These are phyloP conservation scores for Leishmania braziliensis DNA, from an alignment of 208 protist species.

Conservation along the genomic window DNA sequence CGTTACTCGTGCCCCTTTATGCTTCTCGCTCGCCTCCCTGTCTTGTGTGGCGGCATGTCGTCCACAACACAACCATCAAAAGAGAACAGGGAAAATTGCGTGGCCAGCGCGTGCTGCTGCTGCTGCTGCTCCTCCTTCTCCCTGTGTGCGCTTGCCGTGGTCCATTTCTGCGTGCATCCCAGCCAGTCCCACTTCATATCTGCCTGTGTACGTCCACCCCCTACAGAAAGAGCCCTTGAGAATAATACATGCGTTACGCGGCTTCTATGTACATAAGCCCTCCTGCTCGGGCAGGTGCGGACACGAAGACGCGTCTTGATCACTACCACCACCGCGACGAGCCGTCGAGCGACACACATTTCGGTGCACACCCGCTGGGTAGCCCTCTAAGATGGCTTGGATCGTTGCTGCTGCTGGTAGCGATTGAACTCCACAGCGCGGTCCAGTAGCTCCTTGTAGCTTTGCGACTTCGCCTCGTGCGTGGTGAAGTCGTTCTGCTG, in stretches of 20 bases:
- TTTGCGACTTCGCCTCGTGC: conserved; percentile 41
- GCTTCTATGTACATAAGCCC: neutral
- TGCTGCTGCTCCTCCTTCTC: too few species aligned
- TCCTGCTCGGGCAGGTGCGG: neutral
- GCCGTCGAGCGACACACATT: neutral
- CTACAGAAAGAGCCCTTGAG: neutral
- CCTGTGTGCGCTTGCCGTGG: too few species aligned
- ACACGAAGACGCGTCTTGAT: neutral
- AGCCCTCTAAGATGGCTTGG: neutral
- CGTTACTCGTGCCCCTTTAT: neutral
- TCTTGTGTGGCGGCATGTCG: too few species aligned
- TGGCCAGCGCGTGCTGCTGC: too few species aligned
- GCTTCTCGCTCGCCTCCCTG: neutral
- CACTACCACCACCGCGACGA: neutral
- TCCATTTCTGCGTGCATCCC: too few species aligned
- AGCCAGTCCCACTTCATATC: neutral
- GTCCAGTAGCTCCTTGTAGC: conserved; percentile 63
- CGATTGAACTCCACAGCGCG: conserved; percentile 63
- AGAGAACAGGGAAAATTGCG: too few species aligned
- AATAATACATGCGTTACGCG: neutral
- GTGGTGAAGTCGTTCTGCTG: conserved; percentile 51
- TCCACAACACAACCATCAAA: too few species aligned
- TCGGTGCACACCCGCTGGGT: neutral
- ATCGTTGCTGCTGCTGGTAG: conserved; percentile 15
- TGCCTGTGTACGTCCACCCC: neutral